Conservation (phyloP, 2,329 filamentous ascomycete species). For the Nothomitra cinnamomea region DNA sequence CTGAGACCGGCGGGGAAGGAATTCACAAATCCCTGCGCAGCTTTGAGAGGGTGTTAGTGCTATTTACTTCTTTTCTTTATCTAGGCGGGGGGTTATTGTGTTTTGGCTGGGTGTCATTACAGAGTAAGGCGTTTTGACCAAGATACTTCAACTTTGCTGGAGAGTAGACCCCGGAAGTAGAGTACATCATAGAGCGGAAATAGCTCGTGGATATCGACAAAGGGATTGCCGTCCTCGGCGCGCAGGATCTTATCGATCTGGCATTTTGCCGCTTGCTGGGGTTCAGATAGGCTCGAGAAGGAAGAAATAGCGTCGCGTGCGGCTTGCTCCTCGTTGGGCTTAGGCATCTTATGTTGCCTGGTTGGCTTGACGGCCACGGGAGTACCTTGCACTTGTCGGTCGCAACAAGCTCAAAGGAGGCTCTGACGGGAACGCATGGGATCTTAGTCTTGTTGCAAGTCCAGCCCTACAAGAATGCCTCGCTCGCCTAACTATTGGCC, state of each 20-base stretch:
- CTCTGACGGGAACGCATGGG: neutral
- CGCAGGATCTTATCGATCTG: constrained; percentile 19
- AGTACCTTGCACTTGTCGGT: neutral
- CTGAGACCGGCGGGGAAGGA: no score
- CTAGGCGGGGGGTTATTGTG: no score
- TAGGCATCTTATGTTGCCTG: neutral
- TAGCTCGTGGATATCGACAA: constrained; percentile 24
- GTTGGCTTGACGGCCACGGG: neutral
- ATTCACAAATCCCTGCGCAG: constrained; percentile 29
- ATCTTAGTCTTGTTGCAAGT: neutral
- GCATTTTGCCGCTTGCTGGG: constrained; percentile 1
- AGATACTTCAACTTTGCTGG: constrained; percentile 23
- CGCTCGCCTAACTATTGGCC: neutral
- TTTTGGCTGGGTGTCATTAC: no score
- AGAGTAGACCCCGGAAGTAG: constrained; percentile 25
- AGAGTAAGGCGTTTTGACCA: constrained; percentile 27
- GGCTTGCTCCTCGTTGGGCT: neutral
- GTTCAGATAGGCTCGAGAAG: neutral
- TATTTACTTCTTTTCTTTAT: no score
- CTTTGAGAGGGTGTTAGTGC: neutral
- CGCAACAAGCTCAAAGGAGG: neutral
- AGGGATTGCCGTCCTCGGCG: constrained; percentile 5
- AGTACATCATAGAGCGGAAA: constrained; percentile 24
- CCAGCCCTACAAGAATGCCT: neutral
- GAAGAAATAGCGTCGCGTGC: neutral